Conservation (phyloP, 805 yeast species). For the Barnettozyma pratensis region DNA sequence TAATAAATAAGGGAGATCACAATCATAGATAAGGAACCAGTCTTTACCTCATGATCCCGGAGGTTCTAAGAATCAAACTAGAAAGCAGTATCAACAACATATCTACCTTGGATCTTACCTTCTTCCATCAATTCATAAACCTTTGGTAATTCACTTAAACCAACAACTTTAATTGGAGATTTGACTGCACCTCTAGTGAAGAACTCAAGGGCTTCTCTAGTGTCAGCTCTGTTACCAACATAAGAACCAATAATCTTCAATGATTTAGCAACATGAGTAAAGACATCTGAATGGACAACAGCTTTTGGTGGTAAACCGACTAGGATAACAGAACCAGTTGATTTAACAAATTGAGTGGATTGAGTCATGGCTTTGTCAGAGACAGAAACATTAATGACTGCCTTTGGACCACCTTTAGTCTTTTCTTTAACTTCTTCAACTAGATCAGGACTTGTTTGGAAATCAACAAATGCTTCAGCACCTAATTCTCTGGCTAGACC, state of each 20-base stretch:
- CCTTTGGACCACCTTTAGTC: constrained; percentile 71
- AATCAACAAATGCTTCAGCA: constrained; percentile 58
- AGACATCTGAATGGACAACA: constrained; percentile 59
- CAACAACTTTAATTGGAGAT: constrained; percentile 57
- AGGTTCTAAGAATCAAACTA: too few relatives aligned
- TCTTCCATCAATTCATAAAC: constrained; percentile 56
- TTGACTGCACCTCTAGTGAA: constrained; percentile 60
- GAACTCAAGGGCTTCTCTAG: constrained; percentile 71
- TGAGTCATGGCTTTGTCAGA: constrained; percentile 59
- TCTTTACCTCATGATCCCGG: too few relatives aligned
- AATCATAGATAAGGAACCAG: too few relatives aligned
- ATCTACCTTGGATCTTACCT: constrained; percentile 60
- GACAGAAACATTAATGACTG: constrained; percentile 65
- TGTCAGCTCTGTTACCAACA: constrained; percentile 84
- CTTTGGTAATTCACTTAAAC: constrained; percentile 46
- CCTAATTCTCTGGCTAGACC: constrained; percentile 38
- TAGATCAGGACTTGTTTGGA: constrained; percentile 46
- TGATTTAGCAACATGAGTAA: constrained; percentile 65
- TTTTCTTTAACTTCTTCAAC: constrained; percentile 46
- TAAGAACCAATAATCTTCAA: constrained; percentile 72
- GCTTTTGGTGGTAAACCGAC: constrained; percentile 81
- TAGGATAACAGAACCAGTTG: constrained; percentile 62
- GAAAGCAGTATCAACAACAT: constrained; percentile 51
- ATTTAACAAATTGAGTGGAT: constrained; percentile 52
- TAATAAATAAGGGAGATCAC: too few relatives aligned